A percentile compares a stretch with the other conserved stretches of the same genome.
Conservation (phyloP, 768 basidiomycete species). For the Suillus tomentosus region DNA sequence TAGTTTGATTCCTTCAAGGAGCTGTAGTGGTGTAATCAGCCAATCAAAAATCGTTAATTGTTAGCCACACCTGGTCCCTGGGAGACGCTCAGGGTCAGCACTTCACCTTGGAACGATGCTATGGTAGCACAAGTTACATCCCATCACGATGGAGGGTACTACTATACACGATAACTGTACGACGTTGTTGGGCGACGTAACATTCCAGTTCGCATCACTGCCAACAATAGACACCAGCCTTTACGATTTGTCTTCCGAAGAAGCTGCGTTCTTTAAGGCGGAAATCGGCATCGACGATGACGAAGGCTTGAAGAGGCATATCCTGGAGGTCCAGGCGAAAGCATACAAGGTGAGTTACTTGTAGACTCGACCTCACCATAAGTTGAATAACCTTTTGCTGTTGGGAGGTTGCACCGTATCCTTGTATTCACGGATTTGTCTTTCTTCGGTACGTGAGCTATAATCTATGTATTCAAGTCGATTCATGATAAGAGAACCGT, state of each 20-base stretch:
- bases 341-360: slow-evolving; percentile 25
- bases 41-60: too few relatives aligned
- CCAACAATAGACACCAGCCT: neutral
- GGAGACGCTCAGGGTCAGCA: too few relatives aligned
- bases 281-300: slow-evolving; percentile 30
- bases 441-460: slow-evolving; percentile 23
- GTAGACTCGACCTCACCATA: neutral
- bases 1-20: too few relatives aligned
- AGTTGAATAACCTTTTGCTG: neutral
- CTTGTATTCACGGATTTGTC: slow-evolving; percentile 29
- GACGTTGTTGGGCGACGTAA: neutral
- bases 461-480: neutral
- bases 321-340: slow-evolving; percentile 29
- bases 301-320: slow-evolving; percentile 26
- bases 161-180: neutral
- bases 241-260: slow-evolving; percentile 10
- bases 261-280: slow-evolving; percentile 25
- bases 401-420: slow-evolving; percentile 17
- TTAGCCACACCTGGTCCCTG: too few relatives aligned
- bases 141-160: neutral
- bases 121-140: neutral
- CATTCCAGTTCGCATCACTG: neutral
- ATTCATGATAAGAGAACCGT: neutral
- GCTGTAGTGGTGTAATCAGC: too few relatives aligned
- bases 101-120: neutral